Conservation (phyloP, 352 stramenopile genomes). For the Pythium folliculosum region DNA sequence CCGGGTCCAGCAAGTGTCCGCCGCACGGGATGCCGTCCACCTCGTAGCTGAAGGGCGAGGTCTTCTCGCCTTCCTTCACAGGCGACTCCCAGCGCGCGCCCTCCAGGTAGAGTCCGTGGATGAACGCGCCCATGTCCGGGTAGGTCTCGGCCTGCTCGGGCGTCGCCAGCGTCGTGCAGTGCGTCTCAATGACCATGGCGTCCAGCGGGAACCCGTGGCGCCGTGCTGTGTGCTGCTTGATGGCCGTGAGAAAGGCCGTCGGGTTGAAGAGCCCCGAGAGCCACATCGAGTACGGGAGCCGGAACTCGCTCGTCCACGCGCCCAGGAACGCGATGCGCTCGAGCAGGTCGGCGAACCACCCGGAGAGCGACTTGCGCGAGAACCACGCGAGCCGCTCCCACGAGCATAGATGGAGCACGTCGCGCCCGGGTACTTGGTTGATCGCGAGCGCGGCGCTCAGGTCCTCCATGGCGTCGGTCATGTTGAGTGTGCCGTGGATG, state of each 20-base stretch:
- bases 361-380: slow-evolving; percentile 74
- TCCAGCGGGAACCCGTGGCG: slow-evolving; percentile 88
- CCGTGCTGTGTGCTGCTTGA: slow-evolving; percentile 87
- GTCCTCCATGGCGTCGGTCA: slow-evolving; percentile 91
- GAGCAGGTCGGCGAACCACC: slow-evolving; percentile 84
- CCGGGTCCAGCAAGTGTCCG: slow-evolving; percentile 87
- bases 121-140: slow-evolving; percentile 87
- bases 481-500: slow-evolving; percentile 85
- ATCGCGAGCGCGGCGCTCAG: slow-evolving; percentile 61
- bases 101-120: slow-evolving; percentile 95
- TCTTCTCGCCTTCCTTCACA: slow-evolving; percentile 76
- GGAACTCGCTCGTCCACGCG: slow-evolving; percentile 71
- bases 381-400: slow-evolving; percentile 85
- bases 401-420: slow-evolving; percentile 70
- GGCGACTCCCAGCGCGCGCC: slow-evolving; percentile 89
- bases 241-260: slow-evolving; percentile 81
- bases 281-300: slow-evolving; percentile 80
- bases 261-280: slow-evolving; percentile 83
- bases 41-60: slow-evolving; percentile 79
- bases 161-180: slow-evolving; percentile 82
- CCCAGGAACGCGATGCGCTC: slow-evolving; percentile 67
- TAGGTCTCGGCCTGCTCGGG: slow-evolving; percentile 67
- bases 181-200: slow-evolving; percentile 94
- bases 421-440: slow-evolving; percentile 79
- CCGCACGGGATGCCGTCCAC: slow-evolving; percentile 86